Base-by-base conservation (phyloP, 2,329 filamentous ascomycete genomes). In the Raffaelea albimanens region DNA sequence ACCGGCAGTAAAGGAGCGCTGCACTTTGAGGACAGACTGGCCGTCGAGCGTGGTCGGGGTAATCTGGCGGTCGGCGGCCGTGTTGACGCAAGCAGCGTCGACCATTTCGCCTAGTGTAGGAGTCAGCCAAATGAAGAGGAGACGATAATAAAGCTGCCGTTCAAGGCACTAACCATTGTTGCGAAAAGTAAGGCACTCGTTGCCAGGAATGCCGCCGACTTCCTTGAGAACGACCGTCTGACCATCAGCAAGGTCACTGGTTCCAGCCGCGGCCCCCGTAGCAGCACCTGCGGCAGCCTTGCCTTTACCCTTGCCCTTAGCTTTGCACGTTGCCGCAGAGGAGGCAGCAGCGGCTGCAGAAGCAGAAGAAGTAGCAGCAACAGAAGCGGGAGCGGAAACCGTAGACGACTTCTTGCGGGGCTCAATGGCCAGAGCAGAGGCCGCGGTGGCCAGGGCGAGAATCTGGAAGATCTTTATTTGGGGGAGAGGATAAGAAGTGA, bases 131-230 rank as follows among this genome's bases (percentile, higher is more conserved):
- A 49, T 36, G 9, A 20, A 19, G 22, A 16, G 40, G 23, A 18
- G 20, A 21, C 9, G 5, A 25, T 34, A n/a, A n/a, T n/a, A n/a
- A n/a, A n/a, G n/a, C 31, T 34, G 31, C 31, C 31, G 25, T 42
- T 5, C 13, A 18, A 31, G 16, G 20, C n/a, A 31, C 47, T 13
- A 51, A 64, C 64, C 65, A 46, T 68, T 67, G 53, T 69, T 68
- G 48, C 66, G 61, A 54, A 68, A 68, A 14, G 65, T 68, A n/a
- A 69, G 54, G 49, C 59, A 63, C 52, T 63, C 60, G 47, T 63
- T 63, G 43, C 60, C 60, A 1, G 61, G 57, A 5, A 68, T 55
- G 19, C 66, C 65, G 18, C 56, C 58, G 43, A 64, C 55, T 53
- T 69, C 65, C 34, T 60, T 63, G 49, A 67, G 59, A n/a, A 68